Evolutionary conservation across 208 protist species (phyloP), one percentile per base, ranked within the genome.

Genomic region (Leptomonas pyrrhocoris): DNA sequence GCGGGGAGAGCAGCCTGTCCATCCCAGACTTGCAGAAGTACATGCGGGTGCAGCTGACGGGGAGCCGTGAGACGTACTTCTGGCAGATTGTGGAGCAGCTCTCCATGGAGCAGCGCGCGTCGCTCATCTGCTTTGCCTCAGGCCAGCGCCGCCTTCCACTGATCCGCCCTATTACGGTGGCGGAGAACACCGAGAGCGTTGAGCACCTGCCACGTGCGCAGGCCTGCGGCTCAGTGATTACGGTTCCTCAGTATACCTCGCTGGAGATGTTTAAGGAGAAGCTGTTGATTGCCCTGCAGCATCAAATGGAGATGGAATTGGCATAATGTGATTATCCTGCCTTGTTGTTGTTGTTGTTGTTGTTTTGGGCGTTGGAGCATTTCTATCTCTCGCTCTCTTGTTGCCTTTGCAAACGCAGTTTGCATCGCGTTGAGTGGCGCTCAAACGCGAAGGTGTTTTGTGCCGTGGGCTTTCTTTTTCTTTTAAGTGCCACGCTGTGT

Each of bases 291-390:
- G 90, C 90, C 2, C 70, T 97, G 53, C 69, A 90, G 56, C 93
- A 97, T 60, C 81, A 93, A 67, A 90, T 88, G 77, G 93, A 95
- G 63, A 97, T 97, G 93, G 90, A 97, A 62, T 71, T 95, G n/a
- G 93, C 90, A 28, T 96, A 75, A 67, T n/a, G 11, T 48, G 16
- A 3, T 48, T 6, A 18, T 48, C 18, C 43, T 19, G 4, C 13
- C 13, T 13, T 42, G 38, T 42, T 42, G 9, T 42, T 13, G 38
- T 42, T 42, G 38, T 42, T 42, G 38, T 42, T 13, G 38, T 13
- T 42, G 13, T 42, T 42, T 42, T 6, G 0, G n/a, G 49, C 9
- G 11, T 36, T 36, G 50, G 34, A 45, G 38, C 28, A 6, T 42
- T 18, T 51, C 60, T 15, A 60, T 43, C 27, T 54, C 30, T 18